Evolutionary conservation across 208 protist genomes (phyloP).

Genomic region (Leishmania mexicana): DNA sequence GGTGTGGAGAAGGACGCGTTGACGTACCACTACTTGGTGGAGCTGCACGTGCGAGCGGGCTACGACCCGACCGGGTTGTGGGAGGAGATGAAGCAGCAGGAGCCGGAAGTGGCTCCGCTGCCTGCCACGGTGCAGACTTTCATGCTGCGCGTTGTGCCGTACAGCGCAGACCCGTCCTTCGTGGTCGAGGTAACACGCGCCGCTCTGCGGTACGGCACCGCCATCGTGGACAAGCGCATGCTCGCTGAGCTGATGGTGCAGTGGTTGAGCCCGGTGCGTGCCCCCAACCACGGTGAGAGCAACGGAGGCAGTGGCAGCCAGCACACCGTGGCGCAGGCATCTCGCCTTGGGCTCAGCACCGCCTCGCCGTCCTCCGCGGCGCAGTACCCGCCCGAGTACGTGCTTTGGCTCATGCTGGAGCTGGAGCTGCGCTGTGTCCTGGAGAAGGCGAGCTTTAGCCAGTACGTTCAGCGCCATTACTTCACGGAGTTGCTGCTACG

Average conservation of each 20-base stretch:
- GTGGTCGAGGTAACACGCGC: slow-evolving; percentile 72
- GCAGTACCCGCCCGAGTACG: slow-evolving; percentile 74
- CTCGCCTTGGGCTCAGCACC: slow-evolving; percentile 7
- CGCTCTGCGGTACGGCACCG: slow-evolving; percentile 53
- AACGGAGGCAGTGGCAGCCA: not conserved
- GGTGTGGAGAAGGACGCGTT: slow-evolving; percentile 50
- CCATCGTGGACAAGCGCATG: slow-evolving; percentile 70
- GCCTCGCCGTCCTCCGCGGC: not conserved
- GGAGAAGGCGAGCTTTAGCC: slow-evolving; percentile 73
- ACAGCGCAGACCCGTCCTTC: slow-evolving; percentile 48
- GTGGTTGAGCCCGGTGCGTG: slow-evolving; percentile 36
- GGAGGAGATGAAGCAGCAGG: slow-evolving; percentile 63
- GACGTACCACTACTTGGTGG: slow-evolving; percentile 86
- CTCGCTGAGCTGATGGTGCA: slow-evolving; percentile 65
- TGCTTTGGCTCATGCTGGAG: slow-evolving; percentile 84
- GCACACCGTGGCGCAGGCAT: slow-evolving; percentile 7
- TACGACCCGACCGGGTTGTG: slow-evolving; percentile 70
- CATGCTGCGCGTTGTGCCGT: slow-evolving; percentile 69
- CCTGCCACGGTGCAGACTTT: slow-evolving; percentile 70
- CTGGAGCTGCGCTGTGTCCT: slow-evolving; percentile 82
- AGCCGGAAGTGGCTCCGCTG: slow-evolving; percentile 47
- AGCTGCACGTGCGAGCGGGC: slow-evolving; percentile 77
- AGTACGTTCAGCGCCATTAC: slow-evolving; percentile 78
- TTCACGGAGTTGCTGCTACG: slow-evolving; percentile 73
- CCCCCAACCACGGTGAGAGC: not conserved